Conservation (phyloP, 495 filamentous ascomycete genomes). For the Parmelia sp. region DNA sequence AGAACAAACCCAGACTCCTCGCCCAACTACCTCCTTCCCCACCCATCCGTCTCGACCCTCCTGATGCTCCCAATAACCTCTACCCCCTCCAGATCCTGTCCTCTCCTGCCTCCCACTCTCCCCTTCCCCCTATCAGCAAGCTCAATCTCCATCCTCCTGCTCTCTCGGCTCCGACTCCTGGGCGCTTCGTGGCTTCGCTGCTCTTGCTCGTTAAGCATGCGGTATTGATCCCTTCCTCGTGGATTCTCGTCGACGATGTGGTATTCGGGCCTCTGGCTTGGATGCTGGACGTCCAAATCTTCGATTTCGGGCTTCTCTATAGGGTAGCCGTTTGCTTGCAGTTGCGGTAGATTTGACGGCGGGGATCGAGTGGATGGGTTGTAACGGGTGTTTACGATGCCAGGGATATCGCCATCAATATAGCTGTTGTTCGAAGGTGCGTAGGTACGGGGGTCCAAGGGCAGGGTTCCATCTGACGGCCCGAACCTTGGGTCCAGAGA, state of each 20-base stretch:
- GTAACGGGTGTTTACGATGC: constrained; percentile 18
- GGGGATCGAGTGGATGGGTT: not conserved
- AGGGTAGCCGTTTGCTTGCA: constrained; percentile 23
- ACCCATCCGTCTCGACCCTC: constrained; percentile 25
- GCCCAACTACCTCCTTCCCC: not conserved
- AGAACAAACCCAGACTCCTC: not conserved
- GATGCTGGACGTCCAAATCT: not conserved
- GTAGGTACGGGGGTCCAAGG: constrained; percentile 5
- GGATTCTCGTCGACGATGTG: constrained; percentile 17
- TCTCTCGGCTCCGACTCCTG: constrained; percentile 23
- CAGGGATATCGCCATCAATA: constrained; percentile 7
- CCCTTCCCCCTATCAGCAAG: constrained; percentile 14
- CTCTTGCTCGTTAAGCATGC: constrained; percentile 2
- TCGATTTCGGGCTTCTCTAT: constrained; percentile 19
- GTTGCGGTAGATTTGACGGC: constrained; percentile 4
- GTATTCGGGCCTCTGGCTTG: constrained; percentile 17
- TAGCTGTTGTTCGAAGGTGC: constrained; percentile 9
- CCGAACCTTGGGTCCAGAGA: constrained; percentile 4
- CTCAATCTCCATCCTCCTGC: constrained; percentile 25
- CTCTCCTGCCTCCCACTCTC: not conserved
- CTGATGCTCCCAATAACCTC: constrained; percentile 17
- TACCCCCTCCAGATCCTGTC: constrained; percentile 17
- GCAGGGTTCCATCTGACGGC: not conserved
- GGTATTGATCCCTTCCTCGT: constrained; percentile 7
- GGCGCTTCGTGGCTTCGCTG: constrained; percentile 11